A percentile compares a stretch with the other conserved stretches of the same genome.
These are phyloP conservation scores for Silene uniflora DNA, from an alignment of 148 eudicot species.

Conservation along the genomic window DNA sequence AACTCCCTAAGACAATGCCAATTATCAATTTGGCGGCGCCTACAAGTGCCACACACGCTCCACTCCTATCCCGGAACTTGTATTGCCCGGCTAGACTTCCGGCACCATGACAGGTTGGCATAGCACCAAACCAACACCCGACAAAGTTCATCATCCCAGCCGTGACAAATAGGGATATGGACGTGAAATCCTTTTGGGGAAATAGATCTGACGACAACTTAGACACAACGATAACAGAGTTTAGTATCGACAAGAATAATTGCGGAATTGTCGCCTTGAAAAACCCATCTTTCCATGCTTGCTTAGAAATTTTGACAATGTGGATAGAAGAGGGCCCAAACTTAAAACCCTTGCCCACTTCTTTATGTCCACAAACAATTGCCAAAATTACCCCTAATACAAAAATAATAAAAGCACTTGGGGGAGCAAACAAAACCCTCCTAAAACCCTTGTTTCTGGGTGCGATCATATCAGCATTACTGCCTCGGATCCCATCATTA, in stretches of 20 bases:
- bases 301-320: slow-evolving; percentile 45
- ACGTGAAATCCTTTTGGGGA: slow-evolving; percentile 49
- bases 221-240: slow-evolving; percentile 76
- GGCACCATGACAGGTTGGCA: slow-evolving; percentile 77
- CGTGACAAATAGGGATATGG: slow-evolving; percentile 55
- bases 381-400: slow-evolving; percentile 61
- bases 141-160: slow-evolving; percentile 55
- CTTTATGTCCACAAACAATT: slow-evolving; percentile 50
- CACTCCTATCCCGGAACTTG: slow-evolving; percentile 77
- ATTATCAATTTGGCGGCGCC: slow-evolving; percentile 56
- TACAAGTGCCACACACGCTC: slow-evolving; percentile 70
- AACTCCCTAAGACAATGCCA: slow-evolving; percentile 66
- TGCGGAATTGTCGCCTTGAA: too few species aligned
- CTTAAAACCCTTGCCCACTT: slow-evolving; percentile 43
- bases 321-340: slow-evolving; percentile 58
- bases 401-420: slow-evolving; percentile 71
- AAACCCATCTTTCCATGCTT: slow-evolving; percentile 47
- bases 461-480: too few species aligned
- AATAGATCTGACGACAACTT: slow-evolving; percentile 69
- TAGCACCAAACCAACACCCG: slow-evolving; percentile 63
- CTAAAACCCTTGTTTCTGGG: too few species aligned
- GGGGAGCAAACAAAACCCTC: slow-evolving; percentile 42
- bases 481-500: background rate
- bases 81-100: too few species aligned
- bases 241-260: slow-evolving; percentile 7